phyloP scores from a whole-genome alignment of 1,139 yeast species.

The Yamadazyma epiphylla region DNA sequence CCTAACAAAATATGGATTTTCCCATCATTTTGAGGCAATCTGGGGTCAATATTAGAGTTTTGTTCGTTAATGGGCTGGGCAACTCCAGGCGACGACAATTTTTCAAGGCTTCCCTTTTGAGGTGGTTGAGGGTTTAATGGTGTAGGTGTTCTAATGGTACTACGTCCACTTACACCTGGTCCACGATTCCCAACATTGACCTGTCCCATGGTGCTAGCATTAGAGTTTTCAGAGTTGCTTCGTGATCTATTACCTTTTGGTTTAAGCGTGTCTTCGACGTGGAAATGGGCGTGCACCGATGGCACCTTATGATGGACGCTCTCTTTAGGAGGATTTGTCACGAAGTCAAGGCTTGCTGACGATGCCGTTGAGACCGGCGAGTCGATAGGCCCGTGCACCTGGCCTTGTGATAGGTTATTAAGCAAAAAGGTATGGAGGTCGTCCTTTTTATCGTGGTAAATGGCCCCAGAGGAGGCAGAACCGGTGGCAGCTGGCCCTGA shows the following conservation, averaged over 20 bases:
- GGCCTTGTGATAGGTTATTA: slow-evolving; percentile 8
- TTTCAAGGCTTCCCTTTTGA: slow-evolving; percentile 13
- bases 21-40: slow-evolving; percentile 88
- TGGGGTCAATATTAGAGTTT: slow-evolving; percentile 62
- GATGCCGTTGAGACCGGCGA: slow-evolving; percentile 17
- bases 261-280: slow-evolving; percentile 66
- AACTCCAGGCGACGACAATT: slow-evolving; percentile 3
- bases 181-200: too few species aligned
- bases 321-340: slow-evolving; percentile 28
- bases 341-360: slow-evolving; percentile 23
- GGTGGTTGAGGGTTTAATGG: slow-evolving; percentile 1
- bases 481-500: too few species aligned
- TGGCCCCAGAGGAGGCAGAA: too few species aligned
- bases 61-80: slow-evolving; percentile 30
- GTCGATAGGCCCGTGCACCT: slow-evolving; percentile 10
- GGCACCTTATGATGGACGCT: slow-evolving; percentile 50
- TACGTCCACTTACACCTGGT: too few species aligned
- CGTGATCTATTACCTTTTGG: slow-evolving; percentile 39
- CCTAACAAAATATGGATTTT: slow-evolving; percentile 83
- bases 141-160: not conserved
- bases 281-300: slow-evolving; percentile 79
- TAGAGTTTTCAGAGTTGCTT: slow-evolving; percentile 14
- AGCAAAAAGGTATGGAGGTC: slow-evolving; percentile 8
- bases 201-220: not conserved
- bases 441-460: slow-evolving; percentile 6